Percentiles rank a stretch among this genome's conserved stretches.
Conservation (phyloP, 2,329 filamentous ascomycete species). For the Verticillium nonalfalfae region DNA sequence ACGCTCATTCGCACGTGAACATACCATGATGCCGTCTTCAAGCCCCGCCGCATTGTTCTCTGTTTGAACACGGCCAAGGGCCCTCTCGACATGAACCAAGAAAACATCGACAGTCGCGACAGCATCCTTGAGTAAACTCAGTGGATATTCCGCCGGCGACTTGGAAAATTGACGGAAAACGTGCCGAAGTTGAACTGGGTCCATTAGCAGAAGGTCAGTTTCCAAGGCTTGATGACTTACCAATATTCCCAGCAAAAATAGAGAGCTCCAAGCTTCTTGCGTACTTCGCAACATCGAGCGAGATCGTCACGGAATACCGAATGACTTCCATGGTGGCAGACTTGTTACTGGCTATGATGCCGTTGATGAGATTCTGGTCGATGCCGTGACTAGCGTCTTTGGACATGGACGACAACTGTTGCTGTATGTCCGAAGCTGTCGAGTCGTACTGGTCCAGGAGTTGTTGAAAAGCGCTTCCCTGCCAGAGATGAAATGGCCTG, state of each 20-base stretch:
- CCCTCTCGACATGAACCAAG: slow-evolving; percentile 33
- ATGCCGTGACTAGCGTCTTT: slow-evolving; percentile 36
- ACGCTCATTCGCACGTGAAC: slow-evolving; percentile 2
- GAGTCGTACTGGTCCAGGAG: slow-evolving; percentile 52
- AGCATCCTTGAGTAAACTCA: slow-evolving; percentile 36
- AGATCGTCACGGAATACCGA: slow-evolving; percentile 38
- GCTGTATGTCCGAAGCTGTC: slow-evolving; percentile 48
- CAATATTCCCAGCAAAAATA: slow-evolving; percentile 41
- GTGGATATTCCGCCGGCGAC: slow-evolving; percentile 36
- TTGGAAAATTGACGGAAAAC: slow-evolving; percentile 42
- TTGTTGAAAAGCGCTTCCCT: slow-evolving; percentile 50
- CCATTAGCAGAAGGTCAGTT: slow-evolving; percentile 9
- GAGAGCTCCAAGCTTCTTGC: slow-evolving; percentile 38
- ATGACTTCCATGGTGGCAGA: slow-evolving; percentile 47
- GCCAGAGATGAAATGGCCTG: slow-evolving; percentile 38
- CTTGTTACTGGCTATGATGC: slow-evolving; percentile 46
- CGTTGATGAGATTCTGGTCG: slow-evolving; percentile 36
- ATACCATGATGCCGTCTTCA: slow-evolving; percentile 41
- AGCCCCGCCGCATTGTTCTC: slow-evolving; percentile 28
- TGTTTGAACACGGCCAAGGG: slow-evolving; percentile 26
- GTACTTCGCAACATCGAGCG: slow-evolving; percentile 43
- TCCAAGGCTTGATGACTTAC: slow-evolving; percentile 15
- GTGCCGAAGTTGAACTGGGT: slow-evolving; percentile 39
- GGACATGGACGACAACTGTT: slow-evolving; percentile 45
- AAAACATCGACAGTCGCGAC: slow-evolving; percentile 42